Percentiles rank a stretch among this genome's conserved stretches.
Conservation (phyloP, 164 flowering plant genomes). For the Taxillus chinensis region DNA sequence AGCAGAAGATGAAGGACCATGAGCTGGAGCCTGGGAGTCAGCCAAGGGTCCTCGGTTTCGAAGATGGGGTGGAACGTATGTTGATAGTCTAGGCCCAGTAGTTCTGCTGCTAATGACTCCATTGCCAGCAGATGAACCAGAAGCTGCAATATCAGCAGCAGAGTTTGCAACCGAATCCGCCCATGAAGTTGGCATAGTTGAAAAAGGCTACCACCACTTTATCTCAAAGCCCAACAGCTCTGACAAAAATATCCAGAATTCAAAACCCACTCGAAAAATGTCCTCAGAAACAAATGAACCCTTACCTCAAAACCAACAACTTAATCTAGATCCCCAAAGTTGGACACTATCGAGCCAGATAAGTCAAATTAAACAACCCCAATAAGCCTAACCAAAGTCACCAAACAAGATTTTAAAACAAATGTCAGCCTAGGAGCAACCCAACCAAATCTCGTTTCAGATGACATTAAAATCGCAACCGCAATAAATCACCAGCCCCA, state of each 20-base stretch:
- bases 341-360: too few species aligned
- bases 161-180: constrained; percentile 51
- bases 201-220: neutral
- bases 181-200: constrained; percentile 46
- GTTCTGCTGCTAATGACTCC: constrained; percentile 2
- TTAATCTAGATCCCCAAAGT: neutral
- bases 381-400: neutral
- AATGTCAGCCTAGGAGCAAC: neutral
- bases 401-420: too few species aligned
- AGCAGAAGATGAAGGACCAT: constrained; percentile 15
- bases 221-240: neutral
- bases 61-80: constrained; percentile 83
- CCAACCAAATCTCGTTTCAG: too few species aligned
- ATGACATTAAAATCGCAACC: too few species aligned
- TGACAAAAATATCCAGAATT: neutral
- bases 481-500: too few species aligned
- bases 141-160: constrained; percentile 29
- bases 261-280: neutral
- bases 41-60: constrained; percentile 42
- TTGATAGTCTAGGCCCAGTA: constrained; percentile 21
- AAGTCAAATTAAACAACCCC: neutral
- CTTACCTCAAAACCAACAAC: neutral
- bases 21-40: constrained; percentile 21
- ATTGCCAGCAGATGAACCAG: constrained; percentile 25
- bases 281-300: neutral